Percentiles rank a stretch among this genome's conserved stretches.
Conservation (phyloP, 108 stramenopile genomes). For the Pseudonitzschia multistriata region DNA sequence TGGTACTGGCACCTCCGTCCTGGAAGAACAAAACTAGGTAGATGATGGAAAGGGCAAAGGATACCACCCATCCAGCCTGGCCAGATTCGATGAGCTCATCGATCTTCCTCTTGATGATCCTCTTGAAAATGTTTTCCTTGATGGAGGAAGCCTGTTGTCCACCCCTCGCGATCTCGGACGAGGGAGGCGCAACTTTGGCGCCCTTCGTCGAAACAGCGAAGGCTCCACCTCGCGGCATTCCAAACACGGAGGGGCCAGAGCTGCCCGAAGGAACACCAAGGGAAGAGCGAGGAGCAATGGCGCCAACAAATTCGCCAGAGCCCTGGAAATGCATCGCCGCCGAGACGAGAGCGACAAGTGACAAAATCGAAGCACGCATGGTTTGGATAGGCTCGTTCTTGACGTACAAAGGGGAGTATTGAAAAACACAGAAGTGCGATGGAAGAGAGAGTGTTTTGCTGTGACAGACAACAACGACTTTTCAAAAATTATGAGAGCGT, state of each 20-base stretch:
- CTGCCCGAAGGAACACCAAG: not conserved
- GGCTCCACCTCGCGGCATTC: not conserved
- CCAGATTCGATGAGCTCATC: not conserved
- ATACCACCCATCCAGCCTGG: not conserved
- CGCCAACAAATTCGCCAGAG: not conserved
- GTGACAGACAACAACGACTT: too few species aligned
- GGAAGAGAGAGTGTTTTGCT: too few species aligned
- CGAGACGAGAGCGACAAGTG: not conserved
- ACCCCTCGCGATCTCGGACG: too few species aligned
- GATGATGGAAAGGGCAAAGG: not conserved
- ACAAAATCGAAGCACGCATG: not conserved
- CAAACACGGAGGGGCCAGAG: not conserved
- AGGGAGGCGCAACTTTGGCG: not conserved
- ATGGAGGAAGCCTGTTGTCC: not conserved
- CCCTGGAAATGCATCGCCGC: not conserved
- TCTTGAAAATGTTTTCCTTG: not conserved
- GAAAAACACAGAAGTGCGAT: too few species aligned
- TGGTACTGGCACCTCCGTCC: not conserved
- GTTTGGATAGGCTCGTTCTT: not conserved
- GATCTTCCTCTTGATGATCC: too few species aligned
- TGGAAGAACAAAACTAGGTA: not conserved
- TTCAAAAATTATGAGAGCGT: too few species aligned
- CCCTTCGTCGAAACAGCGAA: not conserved
- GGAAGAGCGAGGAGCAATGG: not conserved
- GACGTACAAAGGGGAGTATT: not conserved